These are phyloP conservation scores for Trametes cingulata DNA, from an alignment of 768 basidiomycete genomes.

Conservation along the genomic window DNA sequence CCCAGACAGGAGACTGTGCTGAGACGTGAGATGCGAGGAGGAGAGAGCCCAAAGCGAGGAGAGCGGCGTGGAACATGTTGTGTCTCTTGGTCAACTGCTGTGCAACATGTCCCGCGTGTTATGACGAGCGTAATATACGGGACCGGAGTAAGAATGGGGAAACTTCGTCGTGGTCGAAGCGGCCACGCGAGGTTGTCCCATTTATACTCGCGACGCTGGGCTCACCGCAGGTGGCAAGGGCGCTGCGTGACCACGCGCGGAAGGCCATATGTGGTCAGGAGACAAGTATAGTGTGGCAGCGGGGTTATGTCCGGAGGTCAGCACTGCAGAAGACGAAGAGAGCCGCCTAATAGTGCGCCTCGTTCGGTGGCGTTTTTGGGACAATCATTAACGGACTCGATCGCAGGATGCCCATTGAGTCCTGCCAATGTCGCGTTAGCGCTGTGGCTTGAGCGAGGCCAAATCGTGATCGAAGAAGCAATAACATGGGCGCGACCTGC, in stretches of 20 bases:
- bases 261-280: slow-evolving; percentile 2
- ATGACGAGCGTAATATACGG: slow-evolving; percentile 1
- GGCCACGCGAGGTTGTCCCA: slow-evolving; percentile 20
- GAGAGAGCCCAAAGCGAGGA: slow-evolving; percentile 1
- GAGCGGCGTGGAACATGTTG: slow-evolving; percentile 9
- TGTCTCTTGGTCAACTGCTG: background rate
- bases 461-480: background rate
- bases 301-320: background rate
- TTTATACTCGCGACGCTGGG: background rate
- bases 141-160: slow-evolving; percentile 15
- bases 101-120: background rate
- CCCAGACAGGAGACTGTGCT: slow-evolving; percentile 28
- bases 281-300: background rate
- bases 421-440: background rate
- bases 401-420: background rate
- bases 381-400: background rate
- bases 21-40: slow-evolving; percentile 17
- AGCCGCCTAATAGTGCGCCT: background rate
- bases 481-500: background rate
- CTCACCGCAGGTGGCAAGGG: too few species aligned
- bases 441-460: background rate
- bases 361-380: background rate
- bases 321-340: background rate
- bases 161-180: slow-evolving; percentile 9
- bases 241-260: background rate